Evolutionary conservation across 176 grass and related monocot species (phyloP), one percentile per base, ranked within the genome.

Genomic region (Aechmea fasciata): DNA sequence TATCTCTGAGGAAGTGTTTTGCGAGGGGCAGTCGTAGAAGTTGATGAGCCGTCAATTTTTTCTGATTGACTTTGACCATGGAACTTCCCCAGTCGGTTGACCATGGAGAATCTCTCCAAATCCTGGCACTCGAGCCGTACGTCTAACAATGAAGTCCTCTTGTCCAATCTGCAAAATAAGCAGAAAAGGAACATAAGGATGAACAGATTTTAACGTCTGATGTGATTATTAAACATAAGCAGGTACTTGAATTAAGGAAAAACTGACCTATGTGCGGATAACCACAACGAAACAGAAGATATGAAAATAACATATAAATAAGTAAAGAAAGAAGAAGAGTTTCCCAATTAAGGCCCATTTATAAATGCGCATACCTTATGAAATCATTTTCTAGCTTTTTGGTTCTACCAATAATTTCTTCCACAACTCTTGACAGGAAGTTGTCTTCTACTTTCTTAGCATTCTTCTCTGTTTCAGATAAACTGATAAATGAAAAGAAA

Each of bases 31-130:
- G 3, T 68, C 63, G 66, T 48, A 50, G 74, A 48, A 71, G 49
- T 64, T n/a, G 69, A 53, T 11, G 72, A 52, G 20, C 51, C 61
- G 49, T 57, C 73, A 20, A 76, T 41, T 64, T 26, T 51, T 50
- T 71, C 68, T 41, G 73, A 52, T 18, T 67, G 80, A 51, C 57
- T 57, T 15, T 70, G 52, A 11, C 67, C 62, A 68, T 84, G 81
- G 48, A 79, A 84, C 63, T 79, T 84, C 50, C 74, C 75, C 66
- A 84, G 70, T 12, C 75, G 74, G 18, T 72, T 84, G 66, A 84
- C 70, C 29, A 84, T 69, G 17, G 81, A 72, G 47, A 69, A 78
- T 67, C 75, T 84, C 62, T 84, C 81, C 63, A 84, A 74, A 10
- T 84, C 81, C 51, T 79, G 69, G 68, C 75, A 84, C 18, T 66